Evolutionary conservation across 2,329 filamentous ascomycete species (phyloP).

Genomic region (Colletotrichum gloeosporioides): DNA sequence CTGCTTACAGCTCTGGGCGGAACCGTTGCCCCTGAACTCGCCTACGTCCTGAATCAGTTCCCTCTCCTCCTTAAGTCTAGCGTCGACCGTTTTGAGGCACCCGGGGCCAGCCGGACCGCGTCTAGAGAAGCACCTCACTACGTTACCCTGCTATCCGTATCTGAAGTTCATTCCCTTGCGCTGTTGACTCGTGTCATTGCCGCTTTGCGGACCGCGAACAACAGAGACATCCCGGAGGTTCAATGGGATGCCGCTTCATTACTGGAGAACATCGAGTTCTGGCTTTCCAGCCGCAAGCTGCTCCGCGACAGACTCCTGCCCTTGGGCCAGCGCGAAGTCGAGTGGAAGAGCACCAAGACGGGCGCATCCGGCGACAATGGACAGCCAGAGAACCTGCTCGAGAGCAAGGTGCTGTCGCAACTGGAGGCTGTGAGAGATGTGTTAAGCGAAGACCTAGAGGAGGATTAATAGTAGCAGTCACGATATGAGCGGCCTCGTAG

Average conservation of each 20-base stretch:
- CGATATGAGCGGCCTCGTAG: not conserved
- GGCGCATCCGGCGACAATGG: conserved; percentile 34
- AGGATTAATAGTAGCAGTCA: not conserved
- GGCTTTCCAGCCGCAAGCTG: conserved; percentile 72
- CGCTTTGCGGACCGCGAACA: conserved; percentile 67
- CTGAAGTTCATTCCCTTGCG: conserved; percentile 80
- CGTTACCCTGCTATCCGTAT: conserved; percentile 75
- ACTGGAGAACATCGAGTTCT: conserved; percentile 84
- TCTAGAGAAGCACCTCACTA: conserved; percentile 59
- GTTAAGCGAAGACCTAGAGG: conserved; percentile 56
- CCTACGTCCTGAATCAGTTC: conserved; percentile 89
- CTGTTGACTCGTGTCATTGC: conserved; percentile 77
- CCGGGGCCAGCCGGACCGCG: conserved; percentile 58
- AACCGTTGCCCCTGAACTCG: conserved; percentile 83
- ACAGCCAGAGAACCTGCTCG: conserved; percentile 63
- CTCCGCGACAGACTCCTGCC: conserved; percentile 78
- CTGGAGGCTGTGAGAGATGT: conserved; percentile 65
- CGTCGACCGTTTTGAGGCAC: conserved; percentile 72
- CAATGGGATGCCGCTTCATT: conserved; percentile 76
- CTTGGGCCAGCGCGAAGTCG: conserved; percentile 73
- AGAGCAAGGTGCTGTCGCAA: conserved; percentile 77
- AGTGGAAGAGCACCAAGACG: conserved; percentile 56
- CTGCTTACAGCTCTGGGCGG: conserved; percentile 81
- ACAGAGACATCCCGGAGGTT: conserved; percentile 75
- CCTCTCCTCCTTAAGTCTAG: conserved; percentile 77